A percentile compares a stretch with the other conserved stretches of the same genome.
Conservation (phyloP, 176 grass and related monocot genomes). For the Juncus inflexus region DNA sequence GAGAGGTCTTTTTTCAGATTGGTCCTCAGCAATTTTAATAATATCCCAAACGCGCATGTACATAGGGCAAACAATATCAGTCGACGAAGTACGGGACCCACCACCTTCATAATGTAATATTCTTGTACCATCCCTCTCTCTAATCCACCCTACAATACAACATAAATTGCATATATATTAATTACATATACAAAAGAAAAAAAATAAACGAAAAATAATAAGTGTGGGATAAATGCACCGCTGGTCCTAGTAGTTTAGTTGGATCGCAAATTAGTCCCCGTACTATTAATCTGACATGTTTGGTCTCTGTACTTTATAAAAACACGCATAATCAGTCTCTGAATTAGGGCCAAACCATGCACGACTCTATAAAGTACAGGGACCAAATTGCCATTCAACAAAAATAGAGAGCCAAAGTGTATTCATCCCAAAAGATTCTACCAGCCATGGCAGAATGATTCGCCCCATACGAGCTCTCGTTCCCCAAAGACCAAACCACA, state of each 20-base stretch:
- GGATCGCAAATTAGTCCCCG: too few relatives aligned
- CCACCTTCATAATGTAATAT: constrained; percentile 91
- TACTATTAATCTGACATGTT: too few relatives aligned
- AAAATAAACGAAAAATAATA: background rate
- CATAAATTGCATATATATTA: too few relatives aligned
- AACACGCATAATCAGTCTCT: too few relatives aligned
- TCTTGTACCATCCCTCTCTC: constrained; percentile 71
- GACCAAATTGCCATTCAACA: background rate
- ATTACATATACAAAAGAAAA: constrained; percentile 8
- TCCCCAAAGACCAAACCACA: constrained; percentile 91
- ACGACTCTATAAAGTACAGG: too few relatives aligned
- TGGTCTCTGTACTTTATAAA: too few relatives aligned
- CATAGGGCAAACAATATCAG: constrained; percentile 96
- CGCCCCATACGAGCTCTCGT: constrained; percentile 80
- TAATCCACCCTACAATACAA: constrained; percentile 64
- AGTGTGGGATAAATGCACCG: background rate
- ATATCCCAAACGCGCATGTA: constrained; percentile 99
- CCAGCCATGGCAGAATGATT: constrained; percentile 94
- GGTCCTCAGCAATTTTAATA: constrained; percentile 72
- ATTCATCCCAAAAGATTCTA: constrained; percentile 19
- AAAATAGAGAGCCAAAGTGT: background rate
- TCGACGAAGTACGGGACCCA: constrained; percentile 84
- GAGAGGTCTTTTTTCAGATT: constrained; percentile 81
- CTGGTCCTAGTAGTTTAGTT: too few relatives aligned
- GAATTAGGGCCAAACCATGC: too few relatives aligned